phyloP scores from a whole-genome alignment of 352 stramenopile species.

The Blastocystis sp. region DNA sequence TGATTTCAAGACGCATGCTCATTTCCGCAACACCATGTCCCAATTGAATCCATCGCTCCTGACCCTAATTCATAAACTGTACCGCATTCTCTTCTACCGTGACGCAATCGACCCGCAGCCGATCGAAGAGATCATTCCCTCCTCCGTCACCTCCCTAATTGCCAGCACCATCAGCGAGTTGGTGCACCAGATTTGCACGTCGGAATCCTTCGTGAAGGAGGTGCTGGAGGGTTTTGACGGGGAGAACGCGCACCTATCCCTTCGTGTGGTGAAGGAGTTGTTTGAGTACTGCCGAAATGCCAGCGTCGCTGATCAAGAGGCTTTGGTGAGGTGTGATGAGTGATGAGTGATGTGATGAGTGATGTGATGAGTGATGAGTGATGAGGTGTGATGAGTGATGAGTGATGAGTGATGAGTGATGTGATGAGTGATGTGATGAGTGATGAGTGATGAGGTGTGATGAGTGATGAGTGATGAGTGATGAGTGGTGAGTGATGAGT shows the following conservation, averaged over 20 bases:
- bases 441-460: too few species aligned
- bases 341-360: too few species aligned
- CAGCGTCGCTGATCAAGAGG: neutral
- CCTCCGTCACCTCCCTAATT: neutral
- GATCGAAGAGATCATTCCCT: slow-evolving; percentile 44
- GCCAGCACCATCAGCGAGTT: neutral
- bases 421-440: too few species aligned
- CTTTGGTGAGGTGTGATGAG: neutral
- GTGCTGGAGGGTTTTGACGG: neutral
- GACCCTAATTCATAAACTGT: slow-evolving; percentile 29
- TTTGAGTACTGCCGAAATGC: neutral
- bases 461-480: too few species aligned
- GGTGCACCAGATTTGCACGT: neutral
- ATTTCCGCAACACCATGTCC: slow-evolving; percentile 44
- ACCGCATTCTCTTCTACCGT: slow-evolving; percentile 24
- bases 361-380: too few species aligned
- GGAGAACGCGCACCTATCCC: neutral
- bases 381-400: too few species aligned
- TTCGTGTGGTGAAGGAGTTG: slow-evolving; percentile 5
- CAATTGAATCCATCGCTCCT: neutral
- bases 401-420: too few species aligned
- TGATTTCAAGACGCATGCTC: slow-evolving; percentile 36
- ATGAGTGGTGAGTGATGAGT: too few species aligned
- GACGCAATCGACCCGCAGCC: slow-evolving; percentile 50
- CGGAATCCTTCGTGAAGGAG: neutral